Base-by-base conservation (phyloP, 106 monocot genomes). In the Acorus gramineus region DNA sequence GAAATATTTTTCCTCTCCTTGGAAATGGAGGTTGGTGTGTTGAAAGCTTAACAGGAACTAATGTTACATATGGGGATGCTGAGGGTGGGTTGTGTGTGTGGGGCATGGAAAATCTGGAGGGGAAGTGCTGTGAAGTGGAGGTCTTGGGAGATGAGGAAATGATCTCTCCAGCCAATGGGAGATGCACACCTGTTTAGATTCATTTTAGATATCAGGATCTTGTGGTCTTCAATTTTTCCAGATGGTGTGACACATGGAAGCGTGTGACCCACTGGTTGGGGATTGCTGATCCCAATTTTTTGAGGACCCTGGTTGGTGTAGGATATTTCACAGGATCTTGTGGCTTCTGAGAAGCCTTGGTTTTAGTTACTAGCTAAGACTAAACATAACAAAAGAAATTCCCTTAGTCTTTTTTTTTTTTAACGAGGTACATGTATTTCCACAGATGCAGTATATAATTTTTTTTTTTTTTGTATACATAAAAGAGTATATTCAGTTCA, bases 61-160 rank as follows among this genome's bases (percentile, higher is more conserved):
- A 65, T 44, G 46, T 55, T 14, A 68, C 71, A 68, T 68, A 76
- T 59, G 63, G 46, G 44, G 4, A 9, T 10, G 60, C 43, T 5
- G 2, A 74, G n/a, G 61, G 60, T 46, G 5, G 75, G 76, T 28
- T 59, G 63, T 28, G 44, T 3, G 8, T 10, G 60, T 42, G 6
- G 2, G 78, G n/a, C 57, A 59, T 46, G 5, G 75, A 73, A 71
- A 83, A 83, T 83, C 83, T 79, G 44, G 62, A 60, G 63, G 60
- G 14, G 73, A 57, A 58, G 43, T 69, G 47, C 66, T 65, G 65
- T 47, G 7, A 7, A 28, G 28, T 28, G 28, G 28, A 0, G 0
- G 28, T 28, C 57, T 43, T 49, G 65, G 52, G 69, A 74, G 69
- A 58, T 67, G 10, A 57, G 60, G 46, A 28, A 28, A 60, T 68